Base-by-base conservation (phyloP, 83 land plant species). In the Diphasiastrum complanatum region DNA sequence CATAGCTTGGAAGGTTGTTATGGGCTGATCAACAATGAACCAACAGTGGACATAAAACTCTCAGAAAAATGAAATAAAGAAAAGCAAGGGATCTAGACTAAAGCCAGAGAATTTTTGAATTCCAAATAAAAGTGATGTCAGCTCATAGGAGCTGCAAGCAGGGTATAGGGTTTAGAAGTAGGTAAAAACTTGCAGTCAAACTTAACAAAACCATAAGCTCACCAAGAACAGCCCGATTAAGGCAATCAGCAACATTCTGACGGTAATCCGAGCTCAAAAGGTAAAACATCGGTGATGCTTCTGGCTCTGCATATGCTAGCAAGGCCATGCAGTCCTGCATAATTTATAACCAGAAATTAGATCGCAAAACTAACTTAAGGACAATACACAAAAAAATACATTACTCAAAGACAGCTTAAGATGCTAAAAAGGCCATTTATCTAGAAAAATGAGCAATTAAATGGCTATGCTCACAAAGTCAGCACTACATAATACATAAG, bases 231-330 rank as follows among this genome's bases (percentile, higher is more conserved):
- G 92, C 85, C 60, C 73, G 70, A 65, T 93, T 93, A 60, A 93
- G 63, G 32, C 40, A 61, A 60, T 85, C 92, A 23, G 96, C 96
- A 28, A 93, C 82, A 57, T 53, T 76, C 59, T 93, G 92, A 45
- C 96, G 65, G 58, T 82, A 75, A 0, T 93, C 99, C 63, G 61
- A 41, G 70, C 86, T 84, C 19, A 89, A 67, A 5, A 86, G 70
- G 60, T 77, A 57, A 74, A 85, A 93, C 85, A 89, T 74, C 34
- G 99, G 99, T 22, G 99, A 93, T 45, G 79, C 86, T 60, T 85
- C 96, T 33, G 99, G 96, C 51, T 93, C 89, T 65, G 84, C 91
- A 73, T 93, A 93, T 18, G 99, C 99, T 46, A 93, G 62, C 40
- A 93, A 64, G 11, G 99, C 84, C 86, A 93, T 76, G 46, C 76